Conservation (phyloP, 192 early-diverging fungal genomes). For the Martensiomyces pterosporus region DNA sequence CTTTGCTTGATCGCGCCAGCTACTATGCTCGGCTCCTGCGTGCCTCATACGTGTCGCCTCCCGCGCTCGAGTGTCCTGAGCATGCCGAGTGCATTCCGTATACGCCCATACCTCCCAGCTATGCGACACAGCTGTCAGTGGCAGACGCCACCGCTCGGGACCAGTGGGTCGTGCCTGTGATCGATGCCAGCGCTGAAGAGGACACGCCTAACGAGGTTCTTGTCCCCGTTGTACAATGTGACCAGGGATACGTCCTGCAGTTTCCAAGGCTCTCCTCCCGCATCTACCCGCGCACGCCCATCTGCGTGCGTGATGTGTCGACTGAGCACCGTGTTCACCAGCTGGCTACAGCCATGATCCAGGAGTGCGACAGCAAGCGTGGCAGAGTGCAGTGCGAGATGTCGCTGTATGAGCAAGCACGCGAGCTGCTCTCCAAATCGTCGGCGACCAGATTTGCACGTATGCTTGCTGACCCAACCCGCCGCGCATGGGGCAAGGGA, state of each 20-base stretch:
- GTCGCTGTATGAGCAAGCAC: slow-evolving; percentile 31
- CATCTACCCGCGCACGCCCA: slow-evolving; percentile 18
- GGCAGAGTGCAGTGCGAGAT: slow-evolving; percentile 32
- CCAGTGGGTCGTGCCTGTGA: slow-evolving; percentile 24
- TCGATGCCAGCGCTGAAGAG: neutral
- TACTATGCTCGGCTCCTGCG: slow-evolving; percentile 18
- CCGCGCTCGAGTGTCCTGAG: slow-evolving; percentile 37
- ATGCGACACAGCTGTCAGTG: slow-evolving; percentile 5
- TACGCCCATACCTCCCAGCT: slow-evolving; percentile 10
- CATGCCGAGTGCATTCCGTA: slow-evolving; percentile 41
- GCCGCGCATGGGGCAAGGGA: too few relatives aligned
- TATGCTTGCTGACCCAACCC: too few relatives aligned
- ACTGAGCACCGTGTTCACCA: slow-evolving; percentile 30
- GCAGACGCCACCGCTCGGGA: slow-evolving; percentile 11
- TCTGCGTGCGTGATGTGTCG: slow-evolving; percentile 40
- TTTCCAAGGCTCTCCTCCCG: slow-evolving; percentile 29
- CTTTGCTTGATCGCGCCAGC: slow-evolving; percentile 10
- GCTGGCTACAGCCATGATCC: slow-evolving; percentile 32
- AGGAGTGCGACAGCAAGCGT: slow-evolving; percentile 26
- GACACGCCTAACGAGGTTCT: slow-evolving; percentile 3
- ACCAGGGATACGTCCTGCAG: slow-evolving; percentile 31
- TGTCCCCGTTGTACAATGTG: slow-evolving; percentile 33
- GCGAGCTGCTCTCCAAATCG: slow-evolving; percentile 15
- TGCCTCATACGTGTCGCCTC: slow-evolving; percentile 17
- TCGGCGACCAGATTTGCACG: too few relatives aligned